Percentiles rank a stretch among this genome's conserved stretches.
phyloP scores from a whole-genome alignment of 805 yeast genomes.

The Candida ficus region DNA sequence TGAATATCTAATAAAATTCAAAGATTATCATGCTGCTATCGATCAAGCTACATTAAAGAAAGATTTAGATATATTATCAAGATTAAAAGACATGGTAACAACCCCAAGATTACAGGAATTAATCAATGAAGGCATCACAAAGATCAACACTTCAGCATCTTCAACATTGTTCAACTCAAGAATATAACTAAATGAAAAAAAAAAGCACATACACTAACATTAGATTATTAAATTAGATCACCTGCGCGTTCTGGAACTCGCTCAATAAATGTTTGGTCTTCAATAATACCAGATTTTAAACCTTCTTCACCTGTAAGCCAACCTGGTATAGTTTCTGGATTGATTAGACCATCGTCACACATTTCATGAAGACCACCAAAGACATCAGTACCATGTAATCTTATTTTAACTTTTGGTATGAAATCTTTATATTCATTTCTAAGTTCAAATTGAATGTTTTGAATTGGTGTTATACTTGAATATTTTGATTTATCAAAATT shows the following conservation, averaged over 20 bases:
- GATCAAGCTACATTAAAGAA: conserved; percentile 19
- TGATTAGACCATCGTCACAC: conserved; percentile 41
- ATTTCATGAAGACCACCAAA: conserved; percentile 77
- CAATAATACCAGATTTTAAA: conserved; percentile 34
- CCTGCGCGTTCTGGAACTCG: not conserved
- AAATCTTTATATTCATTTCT: conserved; percentile 26
- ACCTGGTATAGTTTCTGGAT: conserved; percentile 57
- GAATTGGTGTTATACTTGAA: conserved; percentile 55
- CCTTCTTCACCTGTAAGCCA: conserved; percentile 75
- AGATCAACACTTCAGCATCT: conserved; percentile 5
- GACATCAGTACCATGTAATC: conserved; percentile 60
- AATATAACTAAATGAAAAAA: conserved; percentile 1
- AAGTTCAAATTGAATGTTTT: conserved; percentile 41
- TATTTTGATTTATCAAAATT: conserved; percentile 30
- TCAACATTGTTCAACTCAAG: conserved; percentile 5
- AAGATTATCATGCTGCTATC: conserved; percentile 17
- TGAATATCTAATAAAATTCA: conserved; percentile 15
- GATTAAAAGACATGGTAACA: conserved; percentile 5
- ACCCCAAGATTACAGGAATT: conserved; percentile 10
- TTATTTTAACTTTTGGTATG: conserved; percentile 23
- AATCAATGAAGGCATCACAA: conserved; percentile 5
- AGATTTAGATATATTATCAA: conserved; percentile 10
- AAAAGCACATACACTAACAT: no score
- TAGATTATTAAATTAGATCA: conserved; percentile 3
- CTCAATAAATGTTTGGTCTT: conserved; percentile 23